phyloP scores from a whole-genome alignment of 345 rosid species.

The Euclidium syriacum region DNA sequence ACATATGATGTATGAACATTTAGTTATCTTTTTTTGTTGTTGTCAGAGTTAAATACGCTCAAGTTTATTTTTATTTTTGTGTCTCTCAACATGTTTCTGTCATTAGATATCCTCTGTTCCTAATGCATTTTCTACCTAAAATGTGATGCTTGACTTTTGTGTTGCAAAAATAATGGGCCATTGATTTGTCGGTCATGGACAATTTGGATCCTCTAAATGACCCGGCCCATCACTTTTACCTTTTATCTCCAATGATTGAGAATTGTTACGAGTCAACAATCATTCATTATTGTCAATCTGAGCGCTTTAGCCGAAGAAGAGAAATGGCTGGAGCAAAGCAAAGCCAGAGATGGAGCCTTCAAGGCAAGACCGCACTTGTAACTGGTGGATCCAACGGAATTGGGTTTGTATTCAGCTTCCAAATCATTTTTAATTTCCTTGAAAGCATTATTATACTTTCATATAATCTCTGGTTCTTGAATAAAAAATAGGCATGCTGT shows the following conservation, averaged over 20 bases:
- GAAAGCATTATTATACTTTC: neutral
- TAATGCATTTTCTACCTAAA: no score
- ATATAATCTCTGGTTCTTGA: neutral
- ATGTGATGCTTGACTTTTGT: no score
- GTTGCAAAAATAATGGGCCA: neutral
- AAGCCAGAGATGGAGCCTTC: constrained; percentile 62
- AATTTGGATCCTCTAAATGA: neutral
- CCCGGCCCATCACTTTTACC: neutral
- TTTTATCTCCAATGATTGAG: neutral
- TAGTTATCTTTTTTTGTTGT: neutral
- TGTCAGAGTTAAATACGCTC: no score
- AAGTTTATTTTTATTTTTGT: no score
- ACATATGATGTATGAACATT: neutral
- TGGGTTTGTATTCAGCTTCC: constrained; percentile 32
- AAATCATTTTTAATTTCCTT: neutral
- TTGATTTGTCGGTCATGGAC: neutral
- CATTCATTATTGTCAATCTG: neutral
- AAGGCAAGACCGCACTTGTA: constrained; percentile 54
- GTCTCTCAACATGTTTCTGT: no score
- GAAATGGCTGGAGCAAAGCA: constrained; percentile 25
- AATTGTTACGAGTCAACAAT: no score
- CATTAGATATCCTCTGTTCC: no score
- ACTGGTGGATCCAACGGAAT: constrained; percentile 70
- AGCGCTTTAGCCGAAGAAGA: neutral
- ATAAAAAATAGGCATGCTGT: constrained; percentile 42